phyloP scores from a whole-genome alignment of 805 yeast genomes.

The Yamadazyma paraphyllophila region DNA sequence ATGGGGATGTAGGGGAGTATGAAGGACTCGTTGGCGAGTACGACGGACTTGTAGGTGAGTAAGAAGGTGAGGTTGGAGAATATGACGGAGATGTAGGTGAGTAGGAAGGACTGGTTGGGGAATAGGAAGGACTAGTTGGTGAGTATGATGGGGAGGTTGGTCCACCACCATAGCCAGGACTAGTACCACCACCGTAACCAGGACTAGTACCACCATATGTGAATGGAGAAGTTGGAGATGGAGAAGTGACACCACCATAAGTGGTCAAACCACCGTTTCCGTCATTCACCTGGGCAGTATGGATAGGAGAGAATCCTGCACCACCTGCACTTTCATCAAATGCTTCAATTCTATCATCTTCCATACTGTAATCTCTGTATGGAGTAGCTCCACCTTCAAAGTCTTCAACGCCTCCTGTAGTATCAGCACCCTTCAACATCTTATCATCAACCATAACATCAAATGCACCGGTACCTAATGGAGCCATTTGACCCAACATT shows the following conservation, averaged over 20 bases:
- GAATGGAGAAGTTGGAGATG: slow-evolving; percentile 57
- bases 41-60: slow-evolving; percentile 57
- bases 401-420: slow-evolving; percentile 20
- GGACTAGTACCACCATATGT: slow-evolving; percentile 49
- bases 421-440: slow-evolving; percentile 65
- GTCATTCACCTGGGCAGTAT: slow-evolving; percentile 78
- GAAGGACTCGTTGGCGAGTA: slow-evolving; percentile 60
- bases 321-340: slow-evolving; percentile 74
- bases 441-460: slow-evolving; percentile 93
- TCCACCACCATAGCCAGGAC: slow-evolving; percentile 51
- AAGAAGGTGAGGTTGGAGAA: slow-evolving; percentile 51
- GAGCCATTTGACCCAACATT: slow-evolving; percentile 97
- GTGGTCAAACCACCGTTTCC: slow-evolving; percentile 80
- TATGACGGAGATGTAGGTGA: slow-evolving; percentile 76
- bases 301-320: slow-evolving; percentile 90
- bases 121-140: slow-evolving; percentile 68
- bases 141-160: slow-evolving; percentile 69
- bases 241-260: slow-evolving; percentile 67
- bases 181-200: slow-evolving; percentile 57
- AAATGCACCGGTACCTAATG: slow-evolving; percentile 97
- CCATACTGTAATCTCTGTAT: slow-evolving; percentile 65
- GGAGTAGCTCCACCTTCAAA: slow-evolving; percentile 85
- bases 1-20: slow-evolving; percentile 74
- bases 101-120: slow-evolving; percentile 66
- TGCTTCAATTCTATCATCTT: slow-evolving; percentile 54